Conservation (phyloP, 2,329 filamentous ascomycete species). For the Dendryphion nanum region DNA sequence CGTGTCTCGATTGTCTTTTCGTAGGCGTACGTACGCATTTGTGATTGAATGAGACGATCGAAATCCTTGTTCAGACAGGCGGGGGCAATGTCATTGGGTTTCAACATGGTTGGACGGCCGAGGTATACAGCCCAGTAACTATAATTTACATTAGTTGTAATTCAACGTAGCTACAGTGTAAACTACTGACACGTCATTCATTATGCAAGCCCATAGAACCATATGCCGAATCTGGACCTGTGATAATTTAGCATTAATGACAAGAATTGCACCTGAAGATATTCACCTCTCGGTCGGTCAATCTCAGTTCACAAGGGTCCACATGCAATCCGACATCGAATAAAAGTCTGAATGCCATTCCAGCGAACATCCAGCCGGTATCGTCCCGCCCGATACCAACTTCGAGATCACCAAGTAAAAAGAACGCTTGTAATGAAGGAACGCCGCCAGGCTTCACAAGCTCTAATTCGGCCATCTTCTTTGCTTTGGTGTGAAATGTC, state of each 20-base stretch:
- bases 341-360: constrained; percentile 27
- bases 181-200: constrained; percentile 11
- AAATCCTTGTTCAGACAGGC: constrained; percentile 45
- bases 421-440: constrained; percentile 49
- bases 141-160: neutral
- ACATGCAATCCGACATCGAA: constrained; percentile 39
- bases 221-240: constrained; percentile 48
- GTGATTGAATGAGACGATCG: constrained; percentile 29
- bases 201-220: constrained; percentile 45
- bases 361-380: constrained; percentile 54
- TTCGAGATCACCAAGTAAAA: constrained; percentile 52
- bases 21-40: constrained; percentile 9
- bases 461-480: constrained; percentile 51
- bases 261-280: too few species aligned
- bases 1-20: constrained; percentile 27
- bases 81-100: constrained; percentile 48
- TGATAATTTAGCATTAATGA: too few species aligned
- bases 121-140: constrained; percentile 50
- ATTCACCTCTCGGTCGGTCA: constrained; percentile 47
- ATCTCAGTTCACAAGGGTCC: constrained; percentile 38
- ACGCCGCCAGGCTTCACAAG: constrained; percentile 50
- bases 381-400: constrained; percentile 51
- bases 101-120: constrained; percentile 51
- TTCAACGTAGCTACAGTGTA: neutral
- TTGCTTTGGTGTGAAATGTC: constrained; percentile 48